Evolutionary conservation across 805 yeast species (phyloP).

Genomic region (Yamadazyma scolyti): DNA sequence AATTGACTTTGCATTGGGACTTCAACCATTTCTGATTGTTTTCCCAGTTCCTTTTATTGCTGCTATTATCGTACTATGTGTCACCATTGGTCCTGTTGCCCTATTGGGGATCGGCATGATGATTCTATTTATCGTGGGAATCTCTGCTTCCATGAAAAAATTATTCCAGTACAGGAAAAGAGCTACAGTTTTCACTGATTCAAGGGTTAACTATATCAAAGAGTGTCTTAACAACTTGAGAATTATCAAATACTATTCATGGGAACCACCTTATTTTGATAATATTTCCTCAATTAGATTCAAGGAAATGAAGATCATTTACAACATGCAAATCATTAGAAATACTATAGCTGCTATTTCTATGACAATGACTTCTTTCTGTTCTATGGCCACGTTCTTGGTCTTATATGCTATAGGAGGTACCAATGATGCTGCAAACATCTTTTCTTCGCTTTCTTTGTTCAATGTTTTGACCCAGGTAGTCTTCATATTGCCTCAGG

Average conservation of each 20-base stretch:
- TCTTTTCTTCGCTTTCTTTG: constrained; percentile 67
- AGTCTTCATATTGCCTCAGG: constrained; percentile 65
- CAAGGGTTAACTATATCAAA: constrained; percentile 68
- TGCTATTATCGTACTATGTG: constrained; percentile 57
- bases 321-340: constrained; percentile 60
- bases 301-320: constrained; percentile 57
- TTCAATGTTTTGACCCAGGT: constrained; percentile 60
- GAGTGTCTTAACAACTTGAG: constrained; percentile 77
- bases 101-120: constrained; percentile 63
- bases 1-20: constrained; percentile 67
- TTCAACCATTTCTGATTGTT: constrained; percentile 59
- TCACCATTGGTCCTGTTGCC: constrained; percentile 62
- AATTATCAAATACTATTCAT: constrained; percentile 81
- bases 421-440: constrained; percentile 50
- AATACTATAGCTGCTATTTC: constrained; percentile 61
- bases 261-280: constrained; percentile 78
- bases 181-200: constrained; percentile 66
- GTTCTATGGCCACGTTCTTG: constrained; percentile 57
- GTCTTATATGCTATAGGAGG: constrained; percentile 30
- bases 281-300: constrained; percentile 53
- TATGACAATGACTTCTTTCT: constrained; percentile 61
- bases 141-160: constrained; percentile 44
- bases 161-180: constrained; percentile 52
- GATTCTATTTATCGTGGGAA: constrained; percentile 44
- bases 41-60: constrained; percentile 64